These are phyloP conservation scores for Cylindrodendrum hubeiense DNA, from an alignment of 2,329 filamentous ascomycete species.

Conservation along the genomic window DNA sequence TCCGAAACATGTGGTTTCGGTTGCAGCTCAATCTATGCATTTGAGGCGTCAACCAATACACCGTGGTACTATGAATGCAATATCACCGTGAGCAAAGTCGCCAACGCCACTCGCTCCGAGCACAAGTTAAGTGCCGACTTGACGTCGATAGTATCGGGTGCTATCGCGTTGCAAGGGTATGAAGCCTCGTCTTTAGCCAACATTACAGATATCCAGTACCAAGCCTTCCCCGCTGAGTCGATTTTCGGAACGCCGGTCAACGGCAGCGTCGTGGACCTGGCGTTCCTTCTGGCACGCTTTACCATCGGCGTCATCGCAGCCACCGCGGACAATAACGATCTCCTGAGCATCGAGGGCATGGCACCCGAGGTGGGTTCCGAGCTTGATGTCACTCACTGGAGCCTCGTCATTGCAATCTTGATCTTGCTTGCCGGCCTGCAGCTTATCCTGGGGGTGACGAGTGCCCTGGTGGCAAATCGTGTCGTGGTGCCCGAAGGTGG, in stretches of 20 bases:
- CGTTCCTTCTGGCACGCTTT: conserved; percentile 50
- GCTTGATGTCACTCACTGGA: conserved; percentile 50
- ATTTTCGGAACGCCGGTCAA: conserved; percentile 49
- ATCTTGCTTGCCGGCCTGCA: neutral
- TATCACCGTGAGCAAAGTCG: conserved; percentile 31
- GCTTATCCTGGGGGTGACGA: neutral
- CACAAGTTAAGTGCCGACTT: conserved; percentile 36
- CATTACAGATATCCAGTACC: conserved; percentile 25
- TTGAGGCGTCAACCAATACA: conserved; percentile 32
- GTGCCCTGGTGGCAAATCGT: neutral
- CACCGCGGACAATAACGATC: conserved; percentile 46
- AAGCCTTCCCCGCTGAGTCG: conserved; percentile 58
- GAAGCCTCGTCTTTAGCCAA: conserved; percentile 32
- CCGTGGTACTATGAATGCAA: conserved; percentile 43
- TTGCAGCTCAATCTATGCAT: conserved; percentile 38
- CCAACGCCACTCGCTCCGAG: conserved; percentile 30
- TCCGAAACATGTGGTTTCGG: conserved; percentile 20
- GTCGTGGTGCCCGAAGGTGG: neutral
- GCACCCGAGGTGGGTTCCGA: conserved; percentile 48
- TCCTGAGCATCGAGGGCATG: conserved; percentile 42
- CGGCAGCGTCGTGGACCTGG: conserved; percentile 51
- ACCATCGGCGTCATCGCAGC: conserved; percentile 51
- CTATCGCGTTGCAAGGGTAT: conserved; percentile 41
- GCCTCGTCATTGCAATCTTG: neutral
- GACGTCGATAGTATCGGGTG: conserved; percentile 32